These are phyloP conservation scores for Allium fistulosum DNA, from an alignment of 106 monocot genomes.

Conservation along the genomic window DNA sequence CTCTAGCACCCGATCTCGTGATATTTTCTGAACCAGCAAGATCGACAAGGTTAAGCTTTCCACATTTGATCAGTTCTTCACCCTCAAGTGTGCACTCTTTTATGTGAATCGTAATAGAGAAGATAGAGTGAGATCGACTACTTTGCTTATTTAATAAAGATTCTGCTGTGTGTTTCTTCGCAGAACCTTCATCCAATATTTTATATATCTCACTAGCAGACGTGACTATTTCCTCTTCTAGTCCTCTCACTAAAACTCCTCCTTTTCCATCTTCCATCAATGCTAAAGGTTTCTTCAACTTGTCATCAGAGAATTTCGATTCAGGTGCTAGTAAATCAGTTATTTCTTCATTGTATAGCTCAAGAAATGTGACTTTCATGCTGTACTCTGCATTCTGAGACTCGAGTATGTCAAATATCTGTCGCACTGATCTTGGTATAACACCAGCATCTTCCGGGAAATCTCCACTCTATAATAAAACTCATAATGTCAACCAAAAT, in stretches of 20 bases:
- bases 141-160: slow-evolving; percentile 93
- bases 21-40: slow-evolving; percentile 92
- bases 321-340: slow-evolving; percentile 58
- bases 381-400: slow-evolving; percentile 39
- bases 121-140: slow-evolving; percentile 88
- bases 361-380: slow-evolving; percentile 75
- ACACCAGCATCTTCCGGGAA: slow-evolving; percentile 54
- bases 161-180: slow-evolving; percentile 75
- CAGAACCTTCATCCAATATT: slow-evolving; percentile 71
- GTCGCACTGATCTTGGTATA: slow-evolving; percentile 45
- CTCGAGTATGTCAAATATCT: slow-evolving; percentile 57
- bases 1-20: slow-evolving; percentile 72
- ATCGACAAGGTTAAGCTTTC: slow-evolving; percentile 96
- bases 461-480: slow-evolving; percentile 39
- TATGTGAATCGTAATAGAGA: slow-evolving; percentile 85
- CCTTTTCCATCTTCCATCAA: slow-evolving; percentile 98
- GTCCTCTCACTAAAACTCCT: slow-evolving; percentile 73
- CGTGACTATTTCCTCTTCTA: slow-evolving; percentile 83
- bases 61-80: slow-evolving; percentile 88
- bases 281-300: slow-evolving; percentile 76
- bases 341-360: slow-evolving; percentile 68
- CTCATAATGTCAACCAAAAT: not conserved
- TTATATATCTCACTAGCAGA: slow-evolving; percentile 75
- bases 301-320: slow-evolving; percentile 51
- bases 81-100: slow-evolving; percentile 77